Percentiles rank a stretch among this genome's conserved stretches.
phyloP scores from a whole-genome alignment of 352 stramenopile genomes.

The Aphanomyces invadans region DNA sequence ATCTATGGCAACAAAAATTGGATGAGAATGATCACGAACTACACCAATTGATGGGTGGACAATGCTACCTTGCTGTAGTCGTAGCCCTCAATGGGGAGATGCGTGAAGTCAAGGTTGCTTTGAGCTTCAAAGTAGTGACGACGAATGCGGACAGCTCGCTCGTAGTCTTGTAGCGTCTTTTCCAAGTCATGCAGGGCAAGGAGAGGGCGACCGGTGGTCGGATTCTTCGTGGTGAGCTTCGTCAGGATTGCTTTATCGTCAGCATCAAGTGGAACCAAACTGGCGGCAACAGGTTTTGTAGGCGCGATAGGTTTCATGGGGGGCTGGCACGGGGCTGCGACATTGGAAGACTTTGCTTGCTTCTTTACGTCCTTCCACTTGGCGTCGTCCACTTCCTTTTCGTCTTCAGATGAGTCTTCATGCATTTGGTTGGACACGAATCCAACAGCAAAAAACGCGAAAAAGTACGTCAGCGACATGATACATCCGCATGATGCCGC shows the following conservation, averaged over 20 bases:
- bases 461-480: conserved; percentile 25
- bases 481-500: not conserved
- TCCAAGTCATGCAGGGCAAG: conserved; percentile 66
- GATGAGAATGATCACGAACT: no score
- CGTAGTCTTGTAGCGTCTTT: conserved; percentile 65
- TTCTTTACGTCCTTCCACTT: not conserved
- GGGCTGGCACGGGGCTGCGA: conserved; percentile 2
- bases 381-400: not conserved
- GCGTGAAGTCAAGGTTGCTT: conserved; percentile 11
- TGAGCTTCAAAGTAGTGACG: conserved; percentile 33
- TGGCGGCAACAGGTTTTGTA: not conserved
- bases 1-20: conserved; percentile 42
- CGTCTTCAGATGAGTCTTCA: conserved; percentile 7
- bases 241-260: conserved; percentile 13
- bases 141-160: conserved; percentile 66
- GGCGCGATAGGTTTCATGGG: not conserved
- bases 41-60: no score
- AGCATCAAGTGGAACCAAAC: not conserved
- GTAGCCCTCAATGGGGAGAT: conserved; percentile 29
- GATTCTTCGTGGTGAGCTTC: not conserved
- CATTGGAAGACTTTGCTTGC: not conserved
- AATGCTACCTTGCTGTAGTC: conserved; percentile 46
- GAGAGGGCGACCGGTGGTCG: conserved; percentile 12
- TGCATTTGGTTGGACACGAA: conserved; percentile 22
- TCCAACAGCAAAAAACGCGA: conserved; percentile 19